Evolutionary conservation across 768 basidiomycete genomes (phyloP).

Genomic region (Suillus variegatus): DNA sequence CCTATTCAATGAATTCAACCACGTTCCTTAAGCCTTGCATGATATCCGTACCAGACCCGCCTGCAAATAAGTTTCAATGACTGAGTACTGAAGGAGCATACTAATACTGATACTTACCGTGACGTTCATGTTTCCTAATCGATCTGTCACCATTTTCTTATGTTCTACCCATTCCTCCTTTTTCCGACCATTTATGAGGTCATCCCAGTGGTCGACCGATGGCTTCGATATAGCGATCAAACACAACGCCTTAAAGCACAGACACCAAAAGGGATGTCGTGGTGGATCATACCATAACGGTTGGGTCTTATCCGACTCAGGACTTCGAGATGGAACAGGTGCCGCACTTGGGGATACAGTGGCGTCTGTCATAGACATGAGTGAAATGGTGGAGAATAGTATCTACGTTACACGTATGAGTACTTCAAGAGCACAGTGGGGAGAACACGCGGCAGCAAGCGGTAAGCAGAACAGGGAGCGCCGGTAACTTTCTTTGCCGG

Average conservation of each 20-base stretch:
- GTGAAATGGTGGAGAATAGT: background rate
- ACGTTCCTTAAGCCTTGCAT: background rate
- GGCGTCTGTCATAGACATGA: background rate
- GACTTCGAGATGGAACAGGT: background rate
- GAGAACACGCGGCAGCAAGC: too few relatives aligned
- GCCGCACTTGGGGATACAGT: background rate
- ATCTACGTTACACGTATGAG: background rate
- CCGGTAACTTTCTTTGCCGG: too few relatives aligned
- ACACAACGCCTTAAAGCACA: background rate
- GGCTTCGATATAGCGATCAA: conserved; percentile 1
- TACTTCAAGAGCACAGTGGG: too few relatives aligned
- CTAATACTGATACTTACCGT: background rate
- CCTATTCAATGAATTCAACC: background rate
- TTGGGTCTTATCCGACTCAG: background rate
- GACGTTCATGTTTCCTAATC: background rate
- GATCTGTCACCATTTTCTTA: background rate
- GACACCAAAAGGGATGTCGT: background rate
- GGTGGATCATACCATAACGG: background rate
- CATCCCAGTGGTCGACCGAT: background rate
- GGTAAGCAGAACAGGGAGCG: background rate
- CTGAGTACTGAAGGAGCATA: background rate
- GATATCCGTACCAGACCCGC: background rate
- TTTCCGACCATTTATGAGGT: background rate
- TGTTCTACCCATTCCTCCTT: background rate
- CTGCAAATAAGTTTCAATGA: background rate